phyloP scores from a whole-genome alignment of 2,329 filamentous ascomycete genomes.

The Penicillium carneum region DNA sequence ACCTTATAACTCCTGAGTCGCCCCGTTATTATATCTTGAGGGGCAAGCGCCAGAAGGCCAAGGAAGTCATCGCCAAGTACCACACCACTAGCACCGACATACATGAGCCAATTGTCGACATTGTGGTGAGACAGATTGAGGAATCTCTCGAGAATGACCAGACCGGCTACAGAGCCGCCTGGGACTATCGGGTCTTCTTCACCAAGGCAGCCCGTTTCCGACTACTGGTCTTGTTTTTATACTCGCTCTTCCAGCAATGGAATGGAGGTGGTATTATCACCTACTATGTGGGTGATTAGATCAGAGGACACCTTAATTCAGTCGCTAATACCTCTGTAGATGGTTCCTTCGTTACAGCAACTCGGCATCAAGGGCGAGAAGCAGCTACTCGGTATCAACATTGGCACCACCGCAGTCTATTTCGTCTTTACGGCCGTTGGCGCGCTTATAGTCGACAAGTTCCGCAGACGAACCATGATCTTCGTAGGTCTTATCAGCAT shows the following conservation, averaged over 20 bases:
- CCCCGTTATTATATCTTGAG: slow-evolving; percentile 48
- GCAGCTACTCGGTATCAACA: slow-evolving; percentile 53
- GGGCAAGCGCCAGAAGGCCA: slow-evolving; percentile 45
- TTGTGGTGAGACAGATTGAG: slow-evolving; percentile 55
- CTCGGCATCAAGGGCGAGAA: slow-evolving; percentile 51
- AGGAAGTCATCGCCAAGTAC: slow-evolving; percentile 49
- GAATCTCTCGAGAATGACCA: slow-evolving; percentile 53
- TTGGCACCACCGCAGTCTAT: slow-evolving; percentile 56
- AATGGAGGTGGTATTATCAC: slow-evolving; percentile 58
- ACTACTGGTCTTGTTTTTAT: slow-evolving; percentile 55
- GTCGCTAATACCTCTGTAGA: slow-evolving; percentile 20
- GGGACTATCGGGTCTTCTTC: slow-evolving; percentile 59
- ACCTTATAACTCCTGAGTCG: slow-evolving; percentile 49
- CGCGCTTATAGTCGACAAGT: slow-evolving; percentile 54
- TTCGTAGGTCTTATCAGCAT: slow-evolving; percentile 55
- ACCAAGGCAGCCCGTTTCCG: slow-evolving; percentile 55
- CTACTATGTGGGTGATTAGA: slow-evolving; percentile 45
- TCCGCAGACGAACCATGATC: slow-evolving; percentile 55
- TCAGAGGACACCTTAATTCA: no score
- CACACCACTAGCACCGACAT: slow-evolving; percentile 53
- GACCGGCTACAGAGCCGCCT: slow-evolving; percentile 49
- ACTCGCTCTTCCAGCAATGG: slow-evolving; percentile 59
- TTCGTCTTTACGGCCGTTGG: slow-evolving; percentile 57
- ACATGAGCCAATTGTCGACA: slow-evolving; percentile 53
- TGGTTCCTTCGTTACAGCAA: slow-evolving; percentile 52